Base-by-base conservation (phyloP, 148 eudicot species). In the Rheum nobile region DNA sequence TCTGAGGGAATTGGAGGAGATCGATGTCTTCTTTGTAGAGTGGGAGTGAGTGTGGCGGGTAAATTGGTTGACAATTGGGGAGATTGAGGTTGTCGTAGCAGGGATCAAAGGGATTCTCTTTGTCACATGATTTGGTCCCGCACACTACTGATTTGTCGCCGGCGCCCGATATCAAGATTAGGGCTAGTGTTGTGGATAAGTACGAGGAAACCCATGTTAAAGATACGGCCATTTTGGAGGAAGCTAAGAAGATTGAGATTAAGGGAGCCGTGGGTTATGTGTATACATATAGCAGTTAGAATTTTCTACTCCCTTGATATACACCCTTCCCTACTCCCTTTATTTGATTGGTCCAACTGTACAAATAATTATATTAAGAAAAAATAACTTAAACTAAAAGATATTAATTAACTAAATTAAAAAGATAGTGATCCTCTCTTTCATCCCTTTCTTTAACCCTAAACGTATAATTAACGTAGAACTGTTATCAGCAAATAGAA, bases 1-100 rank as follows among this genome's bases (percentile, higher is more conserved):
- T 92, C 76, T 71, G 70, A 22, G 96, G 84, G 85, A 92, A 92
- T 29, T 88, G 90, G 75, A 92, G 43, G 47, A 74, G 17, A 71
- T 80, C 75, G 6, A 82, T 43, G 75, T 92, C 97, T 8, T 52
- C 41, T 35, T 79, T 70, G 80, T 76, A 71, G 54, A 88, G 46
- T 8, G 96, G 90, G 42, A 74, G 26, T 48, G 71, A 82, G 35
- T 54, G 21, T 4, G 79, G 72, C 38, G 90, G 87, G 31, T 77
- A 68, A 32, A 72, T 59, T 63, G 90, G 9, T 46, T 74, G 29
- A 73, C 88, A 81, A 17, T 76, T 76, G 9, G 75, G 76, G 74
- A n/a, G n/a, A n/a, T 78, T 37, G 32, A 19, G 7, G 0, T 32
- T 44, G 41, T 80, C 79, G 11, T 75, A 75, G 57, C 70, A 65